phyloP scores from a whole-genome alignment of 2,329 filamentous ascomycete genomes.

The Ascochyta clinopodiicola region DNA sequence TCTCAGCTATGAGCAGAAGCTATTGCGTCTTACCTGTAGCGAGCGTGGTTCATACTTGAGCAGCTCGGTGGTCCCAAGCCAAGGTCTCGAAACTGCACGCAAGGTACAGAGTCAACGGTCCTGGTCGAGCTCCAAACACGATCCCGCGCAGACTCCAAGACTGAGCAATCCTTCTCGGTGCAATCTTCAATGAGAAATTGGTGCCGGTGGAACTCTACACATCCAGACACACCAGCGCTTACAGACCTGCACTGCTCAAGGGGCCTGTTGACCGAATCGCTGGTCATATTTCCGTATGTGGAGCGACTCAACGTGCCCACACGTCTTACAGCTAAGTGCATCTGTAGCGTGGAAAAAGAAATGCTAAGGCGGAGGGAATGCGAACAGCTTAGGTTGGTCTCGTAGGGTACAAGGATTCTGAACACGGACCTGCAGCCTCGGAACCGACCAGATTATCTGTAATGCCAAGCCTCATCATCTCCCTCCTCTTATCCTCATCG shows the following conservation, averaged over 20 bases:
- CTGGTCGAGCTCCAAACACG: not conserved
- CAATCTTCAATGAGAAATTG: not conserved
- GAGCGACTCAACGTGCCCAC: not conserved
- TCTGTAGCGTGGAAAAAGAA: not conserved
- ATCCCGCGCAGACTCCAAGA: not conserved
- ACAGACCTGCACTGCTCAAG: not conserved
- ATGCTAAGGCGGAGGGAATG: not conserved
- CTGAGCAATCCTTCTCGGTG: constrained; percentile 2
- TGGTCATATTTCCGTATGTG: not conserved
- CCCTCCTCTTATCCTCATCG: not conserved
- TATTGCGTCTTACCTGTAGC: not conserved
- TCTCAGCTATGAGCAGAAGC: not conserved
- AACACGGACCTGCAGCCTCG: not conserved
- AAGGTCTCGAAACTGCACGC: not conserved
- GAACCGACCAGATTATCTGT: not conserved
- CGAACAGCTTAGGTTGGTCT: not conserved
- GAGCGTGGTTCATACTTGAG: not conserved
- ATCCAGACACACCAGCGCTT: not conserved
- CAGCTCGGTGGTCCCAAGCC: not conserved
- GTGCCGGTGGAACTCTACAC: not conserved
- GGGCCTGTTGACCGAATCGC: not conserved
- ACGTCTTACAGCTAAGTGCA: not conserved
- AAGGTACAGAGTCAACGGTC: not conserved
- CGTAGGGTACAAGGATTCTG: not conserved
- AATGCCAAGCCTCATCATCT: not conserved